phyloP scores from a whole-genome alignment of 2,329 filamentous ascomycete species.

The Diaporthe sp. region DNA sequence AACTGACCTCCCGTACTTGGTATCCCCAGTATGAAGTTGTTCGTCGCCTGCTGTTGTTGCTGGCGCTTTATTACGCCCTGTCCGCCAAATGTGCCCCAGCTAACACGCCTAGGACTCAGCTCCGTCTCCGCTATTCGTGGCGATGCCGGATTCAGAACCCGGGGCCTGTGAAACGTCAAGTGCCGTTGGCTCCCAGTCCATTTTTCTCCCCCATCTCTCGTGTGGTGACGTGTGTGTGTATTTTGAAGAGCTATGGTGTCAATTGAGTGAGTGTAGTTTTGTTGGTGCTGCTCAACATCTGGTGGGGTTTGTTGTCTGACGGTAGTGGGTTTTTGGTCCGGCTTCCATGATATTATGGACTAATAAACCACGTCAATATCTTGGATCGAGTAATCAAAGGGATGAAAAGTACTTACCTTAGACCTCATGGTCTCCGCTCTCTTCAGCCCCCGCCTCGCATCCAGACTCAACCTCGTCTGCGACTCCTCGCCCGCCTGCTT shows the following conservation, averaged over 20 bases:
- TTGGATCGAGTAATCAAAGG: accelerated
- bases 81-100: not conserved
- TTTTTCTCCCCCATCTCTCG: not conserved
- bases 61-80: not conserved
- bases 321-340: not conserved
- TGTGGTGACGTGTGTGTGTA: not conserved
- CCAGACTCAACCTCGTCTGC: not conserved
- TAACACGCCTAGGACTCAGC: conserved; percentile 3
- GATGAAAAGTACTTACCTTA: not conserved
- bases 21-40: not conserved
- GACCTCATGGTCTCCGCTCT: not conserved
- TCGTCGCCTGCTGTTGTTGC: not conserved
- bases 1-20: not conserved
- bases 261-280: not conserved
- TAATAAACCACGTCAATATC: not conserved
- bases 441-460: not conserved
- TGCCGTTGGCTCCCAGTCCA: not conserved
- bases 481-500: not conserved
- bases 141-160: not conserved
- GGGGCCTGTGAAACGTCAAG: not conserved
- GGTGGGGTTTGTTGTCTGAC: not conserved
- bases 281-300: not conserved
- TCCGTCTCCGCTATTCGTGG: not conserved
- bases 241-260: not conserved
- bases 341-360: not conserved